These are phyloP conservation scores for Kondoa subrosea DNA, from an alignment of 768 basidiomycete genomes.

Conservation along the genomic window DNA sequence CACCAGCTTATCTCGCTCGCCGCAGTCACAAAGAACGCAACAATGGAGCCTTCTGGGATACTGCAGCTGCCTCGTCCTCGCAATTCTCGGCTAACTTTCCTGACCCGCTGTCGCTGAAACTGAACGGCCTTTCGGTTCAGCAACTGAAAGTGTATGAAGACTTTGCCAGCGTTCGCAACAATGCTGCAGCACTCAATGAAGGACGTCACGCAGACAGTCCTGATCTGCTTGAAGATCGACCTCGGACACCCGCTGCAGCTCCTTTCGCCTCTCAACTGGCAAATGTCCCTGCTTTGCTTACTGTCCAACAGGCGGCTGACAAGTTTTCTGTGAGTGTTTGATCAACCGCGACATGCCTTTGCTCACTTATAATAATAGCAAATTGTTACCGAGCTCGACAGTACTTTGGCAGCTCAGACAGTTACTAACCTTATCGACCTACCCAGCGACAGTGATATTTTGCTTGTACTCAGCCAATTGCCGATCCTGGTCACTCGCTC, in stretches of 20 bases:
- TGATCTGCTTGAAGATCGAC: not conserved
- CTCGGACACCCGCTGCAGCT: constrained; percentile 41
- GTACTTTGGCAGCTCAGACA: constrained; percentile 57
- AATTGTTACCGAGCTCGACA: constrained; percentile 54
- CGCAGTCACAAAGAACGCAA: constrained; percentile 49
- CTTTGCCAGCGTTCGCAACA: constrained; percentile 43
- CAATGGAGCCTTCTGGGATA: constrained; percentile 82
- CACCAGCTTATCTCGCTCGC: constrained; percentile 60
- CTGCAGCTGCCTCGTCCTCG: constrained; percentile 47
- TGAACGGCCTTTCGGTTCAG: constrained; percentile 58
- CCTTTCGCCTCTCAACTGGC: constrained; percentile 27
- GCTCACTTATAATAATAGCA: constrained; percentile 7
- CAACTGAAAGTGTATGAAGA: constrained; percentile 90
- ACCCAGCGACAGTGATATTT: constrained; percentile 70
- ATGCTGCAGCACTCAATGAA: not conserved
- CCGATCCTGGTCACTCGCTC: constrained; percentile 65
- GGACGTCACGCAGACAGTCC: not conserved
- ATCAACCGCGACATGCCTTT: constrained; percentile 37
- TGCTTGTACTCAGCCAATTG: constrained; percentile 65
- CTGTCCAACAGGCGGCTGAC: constrained; percentile 71
- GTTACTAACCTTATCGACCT: constrained; percentile 51
- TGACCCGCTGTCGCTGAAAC: constrained; percentile 70
- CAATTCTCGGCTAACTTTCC: constrained; percentile 59
- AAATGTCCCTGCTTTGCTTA: constrained; percentile 32
- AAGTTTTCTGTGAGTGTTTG: constrained; percentile 42